phyloP scores from a whole-genome alignment of 495 filamentous ascomycete genomes.

The Thermochaetoides thermophila region DNA sequence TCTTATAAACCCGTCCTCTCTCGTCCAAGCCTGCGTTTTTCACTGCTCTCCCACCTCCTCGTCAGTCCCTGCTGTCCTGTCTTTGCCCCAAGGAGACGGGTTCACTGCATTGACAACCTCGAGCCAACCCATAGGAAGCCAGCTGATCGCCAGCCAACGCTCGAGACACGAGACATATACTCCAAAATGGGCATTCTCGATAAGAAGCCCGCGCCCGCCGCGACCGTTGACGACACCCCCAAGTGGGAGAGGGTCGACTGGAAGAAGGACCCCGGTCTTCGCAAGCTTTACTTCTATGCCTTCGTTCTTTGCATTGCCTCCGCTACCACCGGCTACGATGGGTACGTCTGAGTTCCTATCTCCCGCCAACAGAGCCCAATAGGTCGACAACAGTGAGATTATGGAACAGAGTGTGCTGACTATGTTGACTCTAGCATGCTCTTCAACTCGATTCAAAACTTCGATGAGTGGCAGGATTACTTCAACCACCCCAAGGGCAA shows the following conservation, averaged over 20 bases:
- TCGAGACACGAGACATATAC: constrained; percentile 2
- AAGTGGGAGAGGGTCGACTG: constrained; percentile 45
- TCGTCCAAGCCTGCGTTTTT: constrained; percentile 7
- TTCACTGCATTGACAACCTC: constrained; percentile 8
- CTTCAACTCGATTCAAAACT: constrained; percentile 40
- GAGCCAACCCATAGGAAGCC: constrained; percentile 3
- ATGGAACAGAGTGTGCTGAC: neutral
- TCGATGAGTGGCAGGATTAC: constrained; percentile 34
- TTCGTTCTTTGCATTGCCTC: constrained; percentile 45
- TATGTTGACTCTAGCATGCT: constrained; percentile 29
- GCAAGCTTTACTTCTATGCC: constrained; percentile 46
- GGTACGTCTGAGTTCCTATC: constrained; percentile 19
- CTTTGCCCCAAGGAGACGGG: constrained; percentile 12
- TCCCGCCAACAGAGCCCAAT: neutral
- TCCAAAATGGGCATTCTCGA: constrained; percentile 21
- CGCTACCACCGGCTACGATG: constrained; percentile 55
- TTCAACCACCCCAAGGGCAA: constrained; percentile 37
- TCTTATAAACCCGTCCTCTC: constrained; percentile 11
- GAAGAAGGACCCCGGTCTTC: constrained; percentile 42
- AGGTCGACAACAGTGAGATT: neutral
- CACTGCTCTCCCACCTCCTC: constrained; percentile 5
- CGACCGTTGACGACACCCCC: constrained; percentile 39
- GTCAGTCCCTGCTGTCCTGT: constrained; percentile 8
- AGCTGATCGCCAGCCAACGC: constrained; percentile 2
- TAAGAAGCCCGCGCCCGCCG: constrained; percentile 21